These are phyloP conservation scores for Kodamaea plutei DNA, from an alignment of 1,139 yeast genomes.

Conservation along the genomic window DNA sequence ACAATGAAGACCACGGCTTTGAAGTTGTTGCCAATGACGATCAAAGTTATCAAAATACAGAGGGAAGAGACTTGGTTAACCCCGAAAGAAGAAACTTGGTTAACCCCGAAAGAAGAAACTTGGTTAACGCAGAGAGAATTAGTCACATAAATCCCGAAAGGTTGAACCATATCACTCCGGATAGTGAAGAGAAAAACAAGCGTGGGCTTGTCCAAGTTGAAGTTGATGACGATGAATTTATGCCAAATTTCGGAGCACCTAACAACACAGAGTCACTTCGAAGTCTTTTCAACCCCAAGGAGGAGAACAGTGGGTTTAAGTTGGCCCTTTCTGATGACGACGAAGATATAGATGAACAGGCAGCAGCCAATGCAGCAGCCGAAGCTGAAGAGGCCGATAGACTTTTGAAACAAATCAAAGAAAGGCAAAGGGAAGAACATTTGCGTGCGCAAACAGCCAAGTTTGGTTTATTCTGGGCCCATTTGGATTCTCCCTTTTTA, in stretches of 20 bases:
- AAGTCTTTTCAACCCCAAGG: slow-evolving; percentile 53
- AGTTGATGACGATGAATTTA: slow-evolving; percentile 40
- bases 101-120: not conserved
- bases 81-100: not conserved
- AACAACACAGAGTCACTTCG: slow-evolving; percentile 60
- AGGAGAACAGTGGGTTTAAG: slow-evolving; percentile 21
- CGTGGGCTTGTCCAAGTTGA: slow-evolving; percentile 9
- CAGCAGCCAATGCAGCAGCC: slow-evolving; percentile 11
- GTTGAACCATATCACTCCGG: not conserved
- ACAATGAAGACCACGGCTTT: slow-evolving; percentile 24
- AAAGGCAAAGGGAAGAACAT: slow-evolving; percentile 25
- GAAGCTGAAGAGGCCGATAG: slow-evolving; percentile 22
- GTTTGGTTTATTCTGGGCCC: slow-evolving; percentile 75
- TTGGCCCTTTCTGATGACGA: slow-evolving; percentile 34
- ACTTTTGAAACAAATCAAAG: slow-evolving; percentile 29
- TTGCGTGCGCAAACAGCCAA: slow-evolving; percentile 11
- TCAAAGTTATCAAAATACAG: not conserved
- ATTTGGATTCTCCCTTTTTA: slow-evolving; percentile 79
- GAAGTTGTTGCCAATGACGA: slow-evolving; percentile 6
- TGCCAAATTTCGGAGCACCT: slow-evolving; percentile 46
- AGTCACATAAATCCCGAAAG: not conserved
- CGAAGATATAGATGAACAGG: slow-evolving; percentile 33
- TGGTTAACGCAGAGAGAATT: not conserved
- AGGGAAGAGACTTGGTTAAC: not conserved
- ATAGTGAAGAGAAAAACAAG: no score